phyloP scores from a whole-genome alignment of 2,329 filamentous ascomycete species.

The Exophiala oligosperma region DNA sequence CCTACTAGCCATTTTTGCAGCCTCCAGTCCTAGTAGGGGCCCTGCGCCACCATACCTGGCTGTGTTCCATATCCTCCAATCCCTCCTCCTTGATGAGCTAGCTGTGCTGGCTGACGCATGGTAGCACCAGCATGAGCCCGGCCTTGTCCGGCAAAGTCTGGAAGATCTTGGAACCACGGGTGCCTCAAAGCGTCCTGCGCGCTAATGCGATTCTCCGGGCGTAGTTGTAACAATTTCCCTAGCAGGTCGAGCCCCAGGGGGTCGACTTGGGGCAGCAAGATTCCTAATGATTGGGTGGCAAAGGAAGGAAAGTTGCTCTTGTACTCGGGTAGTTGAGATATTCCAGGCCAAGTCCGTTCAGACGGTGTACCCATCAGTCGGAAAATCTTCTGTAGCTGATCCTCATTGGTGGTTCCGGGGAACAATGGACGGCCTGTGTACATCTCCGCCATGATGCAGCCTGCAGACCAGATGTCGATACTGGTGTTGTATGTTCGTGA shows the following conservation, averaged over 20 bases:
- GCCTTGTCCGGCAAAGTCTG: slow-evolving; percentile 23
- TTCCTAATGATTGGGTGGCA: slow-evolving; percentile 82
- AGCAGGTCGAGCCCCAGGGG: slow-evolving; percentile 82
- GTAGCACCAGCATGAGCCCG: slow-evolving; percentile 17
- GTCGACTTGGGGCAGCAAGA: slow-evolving; percentile 89
- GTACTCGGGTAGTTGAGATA: slow-evolving; percentile 95
- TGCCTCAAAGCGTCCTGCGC: slow-evolving; percentile 84
- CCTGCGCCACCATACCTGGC: slow-evolving; percentile 24
- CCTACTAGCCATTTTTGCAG: background rate
- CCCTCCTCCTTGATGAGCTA: slow-evolving; percentile 20
- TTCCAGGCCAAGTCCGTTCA: slow-evolving; percentile 92
- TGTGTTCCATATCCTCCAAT: slow-evolving; percentile 25
- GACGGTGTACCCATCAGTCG: slow-evolving; percentile 97
- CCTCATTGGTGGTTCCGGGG: slow-evolving; percentile 96
- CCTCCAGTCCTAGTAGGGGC: slow-evolving; percentile 10
- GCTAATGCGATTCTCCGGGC: slow-evolving; percentile 87
- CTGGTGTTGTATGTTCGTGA: slow-evolving; percentile 98
- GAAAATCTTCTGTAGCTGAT: slow-evolving; percentile 96
- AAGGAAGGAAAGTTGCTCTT: slow-evolving; percentile 94
- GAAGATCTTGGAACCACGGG: slow-evolving; percentile 79
- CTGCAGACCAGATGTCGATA: slow-evolving; percentile 98
- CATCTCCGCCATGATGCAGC: slow-evolving; percentile 99
- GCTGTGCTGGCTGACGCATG: slow-evolving; percentile 21
- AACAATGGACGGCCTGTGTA: slow-evolving; percentile 94
- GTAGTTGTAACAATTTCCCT: slow-evolving; percentile 85